A percentile compares a stretch with the other conserved stretches of the same genome.
These are phyloP conservation scores for Drosera spatulata DNA, from an alignment of 179 eudicot genomes.

Conservation along the genomic window DNA sequence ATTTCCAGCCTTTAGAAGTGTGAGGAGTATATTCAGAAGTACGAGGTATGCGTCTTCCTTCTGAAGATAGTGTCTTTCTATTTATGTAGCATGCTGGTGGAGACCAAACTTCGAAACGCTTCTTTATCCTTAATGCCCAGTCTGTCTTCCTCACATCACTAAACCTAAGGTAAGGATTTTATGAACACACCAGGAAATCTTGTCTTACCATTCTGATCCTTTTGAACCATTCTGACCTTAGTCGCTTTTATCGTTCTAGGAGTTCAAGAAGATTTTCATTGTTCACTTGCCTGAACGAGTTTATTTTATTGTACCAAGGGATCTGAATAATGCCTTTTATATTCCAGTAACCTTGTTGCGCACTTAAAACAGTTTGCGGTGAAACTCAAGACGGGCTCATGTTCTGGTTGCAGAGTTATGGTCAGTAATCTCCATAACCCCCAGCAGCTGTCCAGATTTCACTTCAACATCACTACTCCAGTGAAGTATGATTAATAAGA, in stretches of 20 bases:
- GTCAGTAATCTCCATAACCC: no score
- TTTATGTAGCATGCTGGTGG: slow-evolving; percentile 70
- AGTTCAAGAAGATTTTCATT: slow-evolving; percentile 78
- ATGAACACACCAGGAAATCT: neutral
- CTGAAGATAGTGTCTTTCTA: neutral
- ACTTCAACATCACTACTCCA: no score
- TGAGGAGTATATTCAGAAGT: slow-evolving; percentile 66
- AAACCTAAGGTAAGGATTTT: slow-evolving; percentile 67
- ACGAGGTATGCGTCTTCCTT: slow-evolving; percentile 43
- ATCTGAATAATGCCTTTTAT: no score
- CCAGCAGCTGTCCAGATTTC: no score
- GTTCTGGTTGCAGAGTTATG: no score
- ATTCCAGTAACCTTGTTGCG: no score
- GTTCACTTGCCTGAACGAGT: slow-evolving; percentile 80
- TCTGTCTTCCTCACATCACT: slow-evolving; percentile 84
- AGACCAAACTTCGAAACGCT: slow-evolving; percentile 87
- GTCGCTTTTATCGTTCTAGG: slow-evolving; percentile 32
- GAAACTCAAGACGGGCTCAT: no score
- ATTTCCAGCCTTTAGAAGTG: slow-evolving; percentile 77
- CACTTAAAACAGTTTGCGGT: no score
- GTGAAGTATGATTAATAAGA: no score
- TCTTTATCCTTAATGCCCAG: slow-evolving; percentile 56
- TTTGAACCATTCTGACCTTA: slow-evolving; percentile 5
- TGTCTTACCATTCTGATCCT: neutral
- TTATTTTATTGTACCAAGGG: slow-evolving; percentile 81